Evolutionary conservation across 768 basidiomycete genomes (phyloP), one percentile per base, ranked within the genome.

Genomic region (Mycena filopes): DNA sequence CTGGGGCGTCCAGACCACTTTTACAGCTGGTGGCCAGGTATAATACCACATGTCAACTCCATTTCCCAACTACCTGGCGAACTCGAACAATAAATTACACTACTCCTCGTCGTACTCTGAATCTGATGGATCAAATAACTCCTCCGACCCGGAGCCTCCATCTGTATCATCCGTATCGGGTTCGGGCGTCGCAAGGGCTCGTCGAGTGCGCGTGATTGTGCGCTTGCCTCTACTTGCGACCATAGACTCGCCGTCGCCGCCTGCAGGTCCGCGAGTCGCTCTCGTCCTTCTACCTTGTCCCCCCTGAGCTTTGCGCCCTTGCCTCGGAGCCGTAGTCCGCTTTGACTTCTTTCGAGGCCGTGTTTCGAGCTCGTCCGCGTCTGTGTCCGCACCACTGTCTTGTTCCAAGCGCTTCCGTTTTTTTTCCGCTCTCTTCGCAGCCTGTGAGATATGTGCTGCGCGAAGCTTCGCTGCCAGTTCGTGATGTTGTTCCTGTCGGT

Each of bases 391-490:
- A 6, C 7, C 33, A 33, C 33, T n/a, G 36, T 9, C 23, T 12
- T 46, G 23, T 23, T 46, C 45, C 23, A 10, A 8, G 12, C 45
- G 45, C 45, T 46, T 46, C 25, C 45, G 45, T 46, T 46, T 46
- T 13, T 10, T 25, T 15, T 9, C 45, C 9, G n/a, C 45, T 26
- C 9, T n/a, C 23, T 47, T 47, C 12, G 3, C 18, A 31, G 9
- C 1, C n/a, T n/a, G 28, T 49, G 46, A 26, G 23, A 26, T 12
- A 3, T 26, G 31, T n/a, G 20, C 23, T 20, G 40, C 28, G 9
- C 55, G 55, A 18, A 56, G 55, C 28, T n/a, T 13, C 6, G 29
- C n/a, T 12, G 59, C 59, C 8, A 60, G 29, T 40, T 50, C 59
- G 25, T 42, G 3, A 26, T 60, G 59, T 18, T 51, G 40, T 20